Evolutionary conservation across 2,329 filamentous ascomycete genomes (phyloP).

Genomic region (Fusarium pseudocircinatum): DNA sequence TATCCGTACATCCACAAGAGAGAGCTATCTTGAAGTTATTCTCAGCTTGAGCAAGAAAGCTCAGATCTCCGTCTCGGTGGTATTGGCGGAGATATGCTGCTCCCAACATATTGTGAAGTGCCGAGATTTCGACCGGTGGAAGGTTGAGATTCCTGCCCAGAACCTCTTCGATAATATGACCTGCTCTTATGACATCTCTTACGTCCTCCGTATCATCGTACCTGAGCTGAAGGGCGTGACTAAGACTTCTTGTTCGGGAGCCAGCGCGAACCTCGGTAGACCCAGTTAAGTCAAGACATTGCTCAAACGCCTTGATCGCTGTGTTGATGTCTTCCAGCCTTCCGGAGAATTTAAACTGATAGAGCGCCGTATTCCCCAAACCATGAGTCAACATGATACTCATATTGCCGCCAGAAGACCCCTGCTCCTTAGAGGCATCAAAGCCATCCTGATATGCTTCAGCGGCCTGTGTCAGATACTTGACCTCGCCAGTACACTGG

Average conservation of each 20-base stretch:
- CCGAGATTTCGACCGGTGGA: neutral
- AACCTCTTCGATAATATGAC: neutral
- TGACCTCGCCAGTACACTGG: neutral
- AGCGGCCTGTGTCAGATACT: neutral
- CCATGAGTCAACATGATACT: neutral
- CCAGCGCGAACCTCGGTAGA: neutral
- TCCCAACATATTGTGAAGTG: neutral
- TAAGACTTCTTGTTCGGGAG: neutral
- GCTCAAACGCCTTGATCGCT: neutral
- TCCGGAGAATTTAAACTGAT: neutral
- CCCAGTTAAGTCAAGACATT: neutral
- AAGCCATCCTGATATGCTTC: neutral
- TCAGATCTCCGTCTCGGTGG: neutral
- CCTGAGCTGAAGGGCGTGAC: neutral
- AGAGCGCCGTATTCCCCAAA: neutral
- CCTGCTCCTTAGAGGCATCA: neutral
- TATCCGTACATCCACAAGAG: neutral
- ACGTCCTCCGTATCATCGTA: neutral
- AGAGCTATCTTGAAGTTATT: neutral
- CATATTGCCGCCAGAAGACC: accelerated
- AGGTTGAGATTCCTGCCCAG: neutral
- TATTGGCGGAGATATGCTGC: neutral
- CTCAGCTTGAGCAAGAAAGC: neutral
- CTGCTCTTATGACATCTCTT: neutral
- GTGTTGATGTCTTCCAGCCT: neutral